These are phyloP conservation scores for Inosperma sp. DNA, from an alignment of 768 basidiomycete species.

Conservation along the genomic window DNA sequence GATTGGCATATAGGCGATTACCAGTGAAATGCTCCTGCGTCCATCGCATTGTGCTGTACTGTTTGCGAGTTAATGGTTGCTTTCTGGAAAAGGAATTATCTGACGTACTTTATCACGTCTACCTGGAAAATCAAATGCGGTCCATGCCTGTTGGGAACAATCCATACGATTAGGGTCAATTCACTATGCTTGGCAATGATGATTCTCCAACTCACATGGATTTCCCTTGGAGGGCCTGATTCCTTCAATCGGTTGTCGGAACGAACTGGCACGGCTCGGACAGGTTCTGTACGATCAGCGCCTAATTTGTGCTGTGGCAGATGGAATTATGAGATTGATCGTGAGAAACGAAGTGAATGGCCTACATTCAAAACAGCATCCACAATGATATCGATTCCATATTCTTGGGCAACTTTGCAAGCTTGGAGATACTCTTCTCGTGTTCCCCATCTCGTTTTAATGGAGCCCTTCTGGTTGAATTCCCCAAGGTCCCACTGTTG, in stretches of 20 bases:
- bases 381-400: constrained; percentile 71
- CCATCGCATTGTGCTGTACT: constrained; percentile 76
- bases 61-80: constrained; percentile 1
- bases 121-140: constrained; percentile 80
- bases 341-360: not conserved
- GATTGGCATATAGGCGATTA: too few relatives aligned
- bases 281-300: constrained; percentile 69
- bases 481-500: constrained; percentile 83
- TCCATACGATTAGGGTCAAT: not conserved
- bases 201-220: constrained; percentile 54
- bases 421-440: constrained; percentile 73
- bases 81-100: not conserved
- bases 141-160: constrained; percentile 59
- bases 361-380: constrained; percentile 87
- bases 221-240: constrained; percentile 54
- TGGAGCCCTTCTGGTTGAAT: constrained; percentile 69
- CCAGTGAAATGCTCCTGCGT: constrained; percentile 77
- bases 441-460: constrained; percentile 82
- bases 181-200: not conserved
- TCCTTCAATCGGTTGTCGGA: constrained; percentile 59
- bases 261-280: constrained; percentile 68
- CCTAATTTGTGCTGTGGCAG: constrained; percentile 71
- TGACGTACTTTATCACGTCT: constrained; percentile 59
- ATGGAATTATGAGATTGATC: not conserved
- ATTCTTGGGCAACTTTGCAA: constrained; percentile 59